Evolutionary conservation across 2,329 filamentous ascomycete genomes (phyloP), one percentile per base, ranked within the genome.

Genomic region (Nigrospora oryzae): DNA sequence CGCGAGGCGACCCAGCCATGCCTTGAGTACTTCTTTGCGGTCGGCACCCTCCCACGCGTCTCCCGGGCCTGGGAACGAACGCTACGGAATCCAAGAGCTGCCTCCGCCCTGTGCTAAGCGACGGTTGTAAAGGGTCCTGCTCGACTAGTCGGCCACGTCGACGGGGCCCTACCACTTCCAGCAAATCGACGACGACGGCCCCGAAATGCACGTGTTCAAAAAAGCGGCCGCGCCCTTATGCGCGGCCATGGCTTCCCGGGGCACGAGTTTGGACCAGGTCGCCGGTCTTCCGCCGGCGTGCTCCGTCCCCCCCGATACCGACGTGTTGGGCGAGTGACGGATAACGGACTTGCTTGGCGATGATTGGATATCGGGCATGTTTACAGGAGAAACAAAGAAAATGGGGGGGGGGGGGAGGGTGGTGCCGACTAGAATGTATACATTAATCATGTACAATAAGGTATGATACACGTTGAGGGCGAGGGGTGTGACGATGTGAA

Each of bases 101-200:
- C 10, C 23, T 28, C 23, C 23, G 10, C 10, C 23, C 23, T 28
- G 23, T 10, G 52, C 55, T 15, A 56, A 59, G 40, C 54, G 57
- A 35, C 51, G 46, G 12, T 45, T 62, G 11, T 39, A 40, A 12
- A 28, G 52, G 54, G 58, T 53, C 23, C 51, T 59, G n/a, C 54
- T 47, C 30, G 52, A 53, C 40, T 43, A 38, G 16, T 32, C 43
- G 1, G 28, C 38, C 28, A 40, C 16, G 47, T 51, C 40, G 40
- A 48, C 10, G 49, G 49, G 41, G 40, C 50, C 19, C n/a, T 28
- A 28, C 3, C 42, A 47, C 7, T 48, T 33, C 5, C 42, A 19
- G 19, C 49, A 54, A 32, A 38, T 54, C 17, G 49, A 51, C 36
- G 46, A 43, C 5, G 50, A 52, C 19, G 50, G 37, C 3, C 19